Evolutionary conservation across 768 basidiomycete genomes (phyloP).

Genomic region (Hortiboletus flavorubellus): DNA sequence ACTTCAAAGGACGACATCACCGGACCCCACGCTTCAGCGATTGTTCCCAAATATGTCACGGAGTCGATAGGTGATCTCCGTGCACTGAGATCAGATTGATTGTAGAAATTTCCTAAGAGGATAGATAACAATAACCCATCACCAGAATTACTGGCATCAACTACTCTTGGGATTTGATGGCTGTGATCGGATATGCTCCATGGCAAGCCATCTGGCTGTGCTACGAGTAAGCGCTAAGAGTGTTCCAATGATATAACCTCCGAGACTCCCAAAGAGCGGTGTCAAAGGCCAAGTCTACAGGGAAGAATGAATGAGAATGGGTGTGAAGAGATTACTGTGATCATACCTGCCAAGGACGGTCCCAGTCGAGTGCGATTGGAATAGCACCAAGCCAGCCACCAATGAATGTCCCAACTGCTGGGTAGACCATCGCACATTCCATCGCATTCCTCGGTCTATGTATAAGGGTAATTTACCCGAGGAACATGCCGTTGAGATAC

Average conservation of each 20-base stretch:
- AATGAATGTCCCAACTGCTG: slow-evolving; percentile 63
- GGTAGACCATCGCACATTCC: slow-evolving; percentile 79
- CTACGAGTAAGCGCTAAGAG: slow-evolving; percentile 50
- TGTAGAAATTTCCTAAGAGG: slow-evolving; percentile 9
- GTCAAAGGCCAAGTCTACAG: slow-evolving; percentile 82
- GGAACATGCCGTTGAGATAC: not conserved
- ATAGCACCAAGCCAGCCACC: slow-evolving; percentile 83
- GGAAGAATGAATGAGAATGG: not conserved
- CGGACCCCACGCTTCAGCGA: slow-evolving; percentile 64
- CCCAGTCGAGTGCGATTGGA: slow-evolving; percentile 94
- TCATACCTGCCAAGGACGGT: slow-evolving; percentile 92
- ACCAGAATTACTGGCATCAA: slow-evolving; percentile 10
- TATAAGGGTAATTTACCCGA: not conserved
- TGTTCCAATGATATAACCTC: slow-evolving; percentile 64
- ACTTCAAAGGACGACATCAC: slow-evolving; percentile 70
- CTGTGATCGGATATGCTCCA: slow-evolving; percentile 34
- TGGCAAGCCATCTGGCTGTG: slow-evolving; percentile 35
- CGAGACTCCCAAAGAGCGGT: slow-evolving; percentile 66
- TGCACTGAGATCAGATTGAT: slow-evolving; percentile 25
- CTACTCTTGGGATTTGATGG: slow-evolving; percentile 21
- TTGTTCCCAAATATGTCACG: slow-evolving; percentile 80
- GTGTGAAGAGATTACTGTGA: slow-evolving; percentile 4
- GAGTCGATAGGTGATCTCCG: slow-evolving; percentile 79
- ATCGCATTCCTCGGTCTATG: slow-evolving; percentile 55
- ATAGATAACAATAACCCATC: not conserved